Conservation (phyloP, 2,329 filamentous ascomycete species). For the Claviceps sp. region DNA sequence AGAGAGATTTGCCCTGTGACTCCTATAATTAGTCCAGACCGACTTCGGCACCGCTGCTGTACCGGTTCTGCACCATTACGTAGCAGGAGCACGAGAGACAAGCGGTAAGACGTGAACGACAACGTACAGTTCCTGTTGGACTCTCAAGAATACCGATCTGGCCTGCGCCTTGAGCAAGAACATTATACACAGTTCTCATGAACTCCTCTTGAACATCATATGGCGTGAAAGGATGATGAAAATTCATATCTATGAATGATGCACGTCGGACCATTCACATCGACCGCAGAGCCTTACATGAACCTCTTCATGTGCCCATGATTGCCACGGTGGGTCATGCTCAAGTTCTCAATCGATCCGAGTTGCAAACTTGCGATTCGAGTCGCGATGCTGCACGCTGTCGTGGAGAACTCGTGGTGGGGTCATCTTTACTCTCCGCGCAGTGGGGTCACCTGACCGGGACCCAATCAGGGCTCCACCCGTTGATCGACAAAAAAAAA, state of each 20-base stretch:
- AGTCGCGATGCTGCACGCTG: no score
- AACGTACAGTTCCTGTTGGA: constrained; percentile 62
- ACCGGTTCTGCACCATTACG: no score
- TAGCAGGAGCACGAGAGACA: background rate
- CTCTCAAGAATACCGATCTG: constrained; percentile 85
- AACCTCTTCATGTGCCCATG: constrained; percentile 7
- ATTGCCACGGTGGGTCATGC: background rate
- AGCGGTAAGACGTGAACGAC: background rate
- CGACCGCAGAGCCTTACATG: constrained; percentile 6
- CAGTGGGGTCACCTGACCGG: constrained; percentile 21
- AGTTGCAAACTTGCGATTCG: no score
- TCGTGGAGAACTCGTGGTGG: background rate
- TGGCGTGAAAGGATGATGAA: constrained; percentile 77
- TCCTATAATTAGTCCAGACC: background rate
- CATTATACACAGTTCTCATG: constrained; percentile 71
- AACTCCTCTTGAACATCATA: constrained; percentile 82
- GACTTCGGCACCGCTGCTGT: no score
- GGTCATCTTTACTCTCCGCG: constrained; percentile 7
- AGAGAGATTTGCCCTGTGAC: constrained; percentile 69
- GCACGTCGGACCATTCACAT: constrained; percentile 9
- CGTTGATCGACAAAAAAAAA: background rate
- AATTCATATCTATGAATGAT: constrained; percentile 35
- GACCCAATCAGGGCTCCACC: background rate
- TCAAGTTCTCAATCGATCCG: no score
- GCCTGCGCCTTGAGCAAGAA: constrained; percentile 55